Percentiles rank a stretch among this genome's conserved stretches.
Conservation (phyloP, 805 yeast species). For the Wickerhamiella hasegawae region DNA sequence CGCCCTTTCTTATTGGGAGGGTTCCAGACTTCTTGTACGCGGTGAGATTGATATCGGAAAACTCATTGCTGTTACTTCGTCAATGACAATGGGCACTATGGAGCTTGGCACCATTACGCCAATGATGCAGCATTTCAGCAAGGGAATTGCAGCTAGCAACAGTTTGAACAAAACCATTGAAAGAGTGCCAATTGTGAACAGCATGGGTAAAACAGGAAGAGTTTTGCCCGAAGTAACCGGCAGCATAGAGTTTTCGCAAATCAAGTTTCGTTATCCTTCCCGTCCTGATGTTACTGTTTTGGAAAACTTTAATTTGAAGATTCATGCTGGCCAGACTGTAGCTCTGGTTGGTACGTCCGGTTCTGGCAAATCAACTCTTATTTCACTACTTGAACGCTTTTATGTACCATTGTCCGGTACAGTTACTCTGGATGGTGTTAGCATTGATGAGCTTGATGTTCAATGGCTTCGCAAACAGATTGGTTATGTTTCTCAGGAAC, state of each 20-base stretch:
- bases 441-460: slow-evolving; percentile 51
- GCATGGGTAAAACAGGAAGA: slow-evolving; percentile 12
- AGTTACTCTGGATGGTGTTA: slow-evolving; percentile 67
- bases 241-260: slow-evolving; percentile 16
- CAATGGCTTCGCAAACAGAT: slow-evolving; percentile 54
- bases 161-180: slow-evolving; percentile 21
- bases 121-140: slow-evolving; percentile 11
- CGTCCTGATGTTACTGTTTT: slow-evolving; percentile 20
- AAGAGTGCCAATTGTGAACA: slow-evolving; percentile 17
- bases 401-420: slow-evolving; percentile 63
- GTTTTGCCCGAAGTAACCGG: slow-evolving; percentile 23
- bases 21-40: slow-evolving; percentile 14
- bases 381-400: slow-evolving; percentile 68
- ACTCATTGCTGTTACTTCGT: slow-evolving; percentile 10
- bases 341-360: slow-evolving; percentile 93
- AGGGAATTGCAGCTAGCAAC: slow-evolving; percentile 18
- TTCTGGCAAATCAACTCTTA: slow-evolving; percentile 77
- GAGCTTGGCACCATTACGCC: slow-evolving; percentile 18
- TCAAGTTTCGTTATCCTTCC: slow-evolving; percentile 19
- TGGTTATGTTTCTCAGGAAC: slow-evolving; percentile 89
- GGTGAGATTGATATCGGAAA: slow-evolving; percentile 9
- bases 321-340: slow-evolving; percentile 69
- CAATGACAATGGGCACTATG: slow-evolving; percentile 18
- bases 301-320: slow-evolving; percentile 13
- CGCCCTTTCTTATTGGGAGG: slow-evolving; percentile 21